These are phyloP conservation scores for Cryptococcus maquisensis DNA, from an alignment of 1,284 basidiomycete species.

Conservation along the genomic window DNA sequence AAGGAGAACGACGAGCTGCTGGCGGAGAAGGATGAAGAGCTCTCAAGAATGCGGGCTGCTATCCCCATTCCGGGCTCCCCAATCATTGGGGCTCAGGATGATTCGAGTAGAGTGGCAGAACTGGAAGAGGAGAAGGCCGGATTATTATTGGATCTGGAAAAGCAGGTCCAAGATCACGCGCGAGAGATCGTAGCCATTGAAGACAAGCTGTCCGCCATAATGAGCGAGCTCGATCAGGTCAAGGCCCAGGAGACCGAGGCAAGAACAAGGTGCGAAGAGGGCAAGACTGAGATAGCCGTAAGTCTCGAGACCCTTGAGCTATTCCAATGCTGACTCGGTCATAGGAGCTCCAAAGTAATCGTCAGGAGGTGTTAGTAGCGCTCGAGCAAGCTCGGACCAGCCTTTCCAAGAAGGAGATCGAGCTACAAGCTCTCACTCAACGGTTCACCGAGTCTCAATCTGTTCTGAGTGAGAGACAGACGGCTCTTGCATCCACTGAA, in stretches of 20 bases:
- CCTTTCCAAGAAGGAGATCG: constrained; percentile 2
- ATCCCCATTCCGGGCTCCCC: constrained; percentile 20
- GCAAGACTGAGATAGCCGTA: constrained; percentile 11
- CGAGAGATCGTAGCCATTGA: constrained; percentile 12
- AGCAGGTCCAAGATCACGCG: constrained; percentile 9
- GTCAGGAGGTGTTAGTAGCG: constrained; percentile 1
- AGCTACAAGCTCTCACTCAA: constrained; percentile 2
- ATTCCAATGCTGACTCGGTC: no score
- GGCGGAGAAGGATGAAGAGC: constrained; percentile 22
- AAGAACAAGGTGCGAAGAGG: not conserved
- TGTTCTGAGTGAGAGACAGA: not conserved
- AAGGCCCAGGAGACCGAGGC: not conserved
- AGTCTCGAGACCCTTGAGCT: constrained; percentile 1
- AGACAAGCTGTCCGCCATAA: constrained; percentile 7
- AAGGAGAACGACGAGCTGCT: constrained; percentile 24
- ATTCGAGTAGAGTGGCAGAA: not conserved
- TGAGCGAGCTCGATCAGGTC: not conserved
- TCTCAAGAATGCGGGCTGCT: constrained; percentile 14
- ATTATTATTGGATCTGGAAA: constrained; percentile 4
- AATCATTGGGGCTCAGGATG: not conserved
- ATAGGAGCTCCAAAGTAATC: not conserved
- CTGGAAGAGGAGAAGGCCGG: constrained; percentile 10
- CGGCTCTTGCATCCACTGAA: not conserved
- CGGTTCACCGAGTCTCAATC: constrained; percentile 3
- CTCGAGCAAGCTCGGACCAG: constrained; percentile 1